Base-by-base conservation (phyloP, 208 protist species). In the Novymonas esmeraldas region DNA sequence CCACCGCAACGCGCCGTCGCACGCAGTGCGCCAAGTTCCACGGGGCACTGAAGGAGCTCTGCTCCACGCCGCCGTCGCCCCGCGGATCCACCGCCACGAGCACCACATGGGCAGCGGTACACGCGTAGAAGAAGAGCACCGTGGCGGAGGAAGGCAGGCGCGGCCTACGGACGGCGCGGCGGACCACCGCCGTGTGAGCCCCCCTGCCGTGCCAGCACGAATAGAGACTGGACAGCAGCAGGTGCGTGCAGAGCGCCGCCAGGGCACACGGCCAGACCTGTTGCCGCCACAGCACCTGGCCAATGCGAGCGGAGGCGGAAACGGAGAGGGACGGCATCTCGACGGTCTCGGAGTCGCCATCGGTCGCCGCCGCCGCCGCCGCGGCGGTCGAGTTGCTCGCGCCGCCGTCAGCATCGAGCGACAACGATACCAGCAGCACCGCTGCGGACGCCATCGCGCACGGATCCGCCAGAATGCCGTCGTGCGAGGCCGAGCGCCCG, bases 391-490 rank as follows among this genome's bases (percentile, higher is more conserved):
- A 6, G 3, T 38, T 33, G 7, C 29, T 5, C 28, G 5, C 1
- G 6, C 16, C 36, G 11, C n/a, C 28, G 16, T 55, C 49, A 20
- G 11, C 20, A 9, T 5, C 28, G 9, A 55, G 24, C 14, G 66
- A 72, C 0, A 57, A 56, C 5, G 58, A 45, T 26, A 78, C 48
- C 34, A 72, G 64, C 52, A 57, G 39, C 42, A 49, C n/a, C 1
- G 70, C 49, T 1, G 73, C 68, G 56, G 67, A 61, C 16, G 64
- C 64, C 28, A 77, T 49, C 49, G 76, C 46, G 56, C 78, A 88
- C 31, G 73, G 55, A 48, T 82, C 73, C 9, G 46, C 38, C 24
- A 88, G 24, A 29, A 80, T 51, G 24, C 75, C 82, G 36, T 82
- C 73, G 52, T 88, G 78, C 24, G 78, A 82, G 10, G 51, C 49